Evolutionary conservation across 768 basidiomycete genomes (phyloP).

Genomic region (Mycena olivaceomarginata): DNA sequence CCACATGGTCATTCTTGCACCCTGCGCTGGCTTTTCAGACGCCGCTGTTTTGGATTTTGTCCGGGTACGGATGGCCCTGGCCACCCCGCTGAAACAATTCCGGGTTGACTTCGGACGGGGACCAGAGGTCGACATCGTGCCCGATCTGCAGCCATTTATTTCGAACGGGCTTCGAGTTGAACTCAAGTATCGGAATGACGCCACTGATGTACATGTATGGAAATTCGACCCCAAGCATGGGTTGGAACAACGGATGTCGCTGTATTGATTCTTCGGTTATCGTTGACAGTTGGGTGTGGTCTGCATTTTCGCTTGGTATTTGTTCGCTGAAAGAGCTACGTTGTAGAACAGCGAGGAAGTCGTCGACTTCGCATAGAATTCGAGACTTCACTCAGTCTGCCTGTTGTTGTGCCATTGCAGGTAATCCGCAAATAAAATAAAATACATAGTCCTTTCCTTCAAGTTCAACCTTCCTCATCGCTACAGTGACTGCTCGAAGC

Average conservation of each 20-base stretch:
- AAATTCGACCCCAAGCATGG: not conserved
- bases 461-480: not conserved
- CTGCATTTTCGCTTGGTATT: too few relatives aligned
- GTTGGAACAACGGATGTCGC: too few relatives aligned
- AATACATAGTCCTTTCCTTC: too few relatives aligned
- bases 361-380: too few relatives aligned
- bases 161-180: not conserved
- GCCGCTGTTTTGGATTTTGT: not conserved
- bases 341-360: too few relatives aligned
- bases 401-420: too few relatives aligned
- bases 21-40: slow-evolving; percentile 11
- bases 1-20: not conserved
- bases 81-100: not conserved
- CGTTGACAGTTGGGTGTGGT: too few relatives aligned
- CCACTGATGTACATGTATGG: not conserved
- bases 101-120: not conserved
- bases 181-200: not conserved
- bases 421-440: too few relatives aligned
- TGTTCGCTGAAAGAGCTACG: too few relatives aligned
- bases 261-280: not conserved
- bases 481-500: not conserved
- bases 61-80: not conserved
- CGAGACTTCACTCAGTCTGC: too few relatives aligned
- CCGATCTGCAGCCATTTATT: slow-evolving; percentile 8
- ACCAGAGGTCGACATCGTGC: not conserved